Base-by-base conservation (phyloP, 2,329 filamentous ascomycete genomes). In the Colletotrichum sp. region DNA sequence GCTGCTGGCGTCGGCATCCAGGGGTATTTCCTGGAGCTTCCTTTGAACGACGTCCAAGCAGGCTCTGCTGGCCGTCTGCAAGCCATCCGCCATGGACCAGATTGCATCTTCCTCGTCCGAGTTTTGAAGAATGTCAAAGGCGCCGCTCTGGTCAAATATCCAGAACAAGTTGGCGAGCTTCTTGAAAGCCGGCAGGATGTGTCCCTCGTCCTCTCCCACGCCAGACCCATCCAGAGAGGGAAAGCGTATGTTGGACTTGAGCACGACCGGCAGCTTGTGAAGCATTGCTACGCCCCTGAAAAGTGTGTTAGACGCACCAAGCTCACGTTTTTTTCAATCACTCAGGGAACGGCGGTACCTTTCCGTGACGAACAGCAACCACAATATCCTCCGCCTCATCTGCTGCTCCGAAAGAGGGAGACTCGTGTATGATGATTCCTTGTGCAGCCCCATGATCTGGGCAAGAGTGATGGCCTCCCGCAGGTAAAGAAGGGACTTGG, bases 391-490 rank as follows among this genome's bases (percentile, higher is more conserved):
- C 12, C 87, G 84, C 8, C 86, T 83, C 66, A 89, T 82, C 76
- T 88, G 86, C 60, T 87, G 85, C 66, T 89, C 87, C 5, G 81
- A 71, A 7, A 81, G 75, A 0, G 82, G 77, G 2, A 88, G 79
- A 2, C 78, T 78, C 5, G 78, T 43, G 75, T 89, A 89, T 0
- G 85, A 85, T 1, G 84, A 83, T 65, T 87, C 84, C 13, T 85
- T 84, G 66, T 90, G 87, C 7, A 90, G 80, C 1, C 85, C 82
- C 78, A 89, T 83, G 60, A 89, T 85, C 76, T 90, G 88, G 3
- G 88, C 88, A 27, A 88, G 81, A 0, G 88, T 88, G n/a, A 90
- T 87, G 8, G 88, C 87, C 75, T 90, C 88, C 8, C 88, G 83
- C 8, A 90, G 78, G 76, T 88, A 88, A 10, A 90, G 78, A 8